Evolutionary conservation across 2,329 filamentous ascomycete genomes (phyloP), one percentile per base, ranked within the genome.

Genomic region (Aspergillus sp.): DNA sequence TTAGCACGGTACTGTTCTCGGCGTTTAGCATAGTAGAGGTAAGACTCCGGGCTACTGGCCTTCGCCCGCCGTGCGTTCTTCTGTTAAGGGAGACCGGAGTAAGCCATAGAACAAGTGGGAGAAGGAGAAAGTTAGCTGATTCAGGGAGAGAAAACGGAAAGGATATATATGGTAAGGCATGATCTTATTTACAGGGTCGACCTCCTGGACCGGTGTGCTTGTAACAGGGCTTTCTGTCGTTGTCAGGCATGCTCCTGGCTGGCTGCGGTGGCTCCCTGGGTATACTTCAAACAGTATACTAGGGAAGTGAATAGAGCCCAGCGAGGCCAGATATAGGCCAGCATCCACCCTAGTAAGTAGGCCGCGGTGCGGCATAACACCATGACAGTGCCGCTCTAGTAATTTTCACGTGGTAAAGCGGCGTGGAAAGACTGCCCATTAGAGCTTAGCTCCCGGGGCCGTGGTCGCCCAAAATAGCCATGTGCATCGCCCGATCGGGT

Each of bases 1-100:
- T 42, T 59, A 39, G 46, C 51, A 45, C 50, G 42, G 47, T 63
- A 47, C 45, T 34, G 48, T 48, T 63, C 56, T 30, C 49, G 54
- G 24, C 44, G 57, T 52, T 58, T 22, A 19, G 60, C 40, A 27
- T 57, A 64, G 53, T 62, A 62, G 45, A 57, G 54, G n/a, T 61
- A 54, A 24, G 54, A 61, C 30, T 61, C 61, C 17, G 40, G 37
- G 11, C 33, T 50, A 51, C 15, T 19, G 15, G 51, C 41, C 22
- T 58, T 41, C 34, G 56, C 55, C 46, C 46, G 55, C 51, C 46
- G 48, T 27, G 20, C 13, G 17, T 51, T 46, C 55, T 45, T 61
- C 17, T 41, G 54, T 47, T 55, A 20, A 37, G 61, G 54, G 53
- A 61, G 59, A 40, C 61, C 59, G 7, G 47, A 56, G 49, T 45